Evolutionary conservation across 768 basidiomycete species (phyloP), one percentile per base, ranked within the genome.

Genomic region (Auricularia auricula-judae): DNA sequence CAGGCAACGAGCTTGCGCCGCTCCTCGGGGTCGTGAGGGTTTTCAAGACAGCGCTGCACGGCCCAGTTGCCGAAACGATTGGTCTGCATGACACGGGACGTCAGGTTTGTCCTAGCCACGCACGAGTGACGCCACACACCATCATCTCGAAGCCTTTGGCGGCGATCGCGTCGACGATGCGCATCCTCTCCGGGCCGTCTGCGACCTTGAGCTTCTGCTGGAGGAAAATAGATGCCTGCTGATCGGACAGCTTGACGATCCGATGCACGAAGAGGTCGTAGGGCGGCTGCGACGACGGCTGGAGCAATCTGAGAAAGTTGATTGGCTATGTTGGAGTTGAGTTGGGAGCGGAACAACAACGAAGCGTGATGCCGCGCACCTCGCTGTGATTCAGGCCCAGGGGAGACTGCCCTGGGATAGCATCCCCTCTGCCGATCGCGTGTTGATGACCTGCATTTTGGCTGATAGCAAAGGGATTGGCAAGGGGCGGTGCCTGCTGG

Each of bases 161-260:
- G 66, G 89, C 91, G 64, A 93, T 93, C 59, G 91, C 91, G 70
- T 92, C 89, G 16, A 93, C 86, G 56, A 93, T 93, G 74, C 90
- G 91, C 4, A 81, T 82, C 2, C 91, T 80, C 71, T 93, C 91
- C 62, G 86, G 83, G 21, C 80, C 68, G 68, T 91, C 88, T 3
- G 91, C 91, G 18, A 91, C 89, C 73, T 93, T 93, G 70, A 93
- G 81, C 71, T 93, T 93, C 71, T 93, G 91, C 71, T 93, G 91
- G 47, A 93, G 78, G 70, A 93, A 93, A 63, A 93, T 93, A 14
- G 89, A 91, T 12, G 91, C 91, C 70, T 93, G 91, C 71, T 93
- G 91, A 70, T 93, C 91, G 3, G 91, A 91, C 1, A 86, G 88
- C 76, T 89, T 92, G 79, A 92, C 89, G 68, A 93, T 93, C 33